A percentile compares a stretch with the other conserved stretches of the same genome.
Evolutionary conservation across 176 grass and related monocot genomes (phyloP).

Genomic region (Zea luxurians): DNA sequence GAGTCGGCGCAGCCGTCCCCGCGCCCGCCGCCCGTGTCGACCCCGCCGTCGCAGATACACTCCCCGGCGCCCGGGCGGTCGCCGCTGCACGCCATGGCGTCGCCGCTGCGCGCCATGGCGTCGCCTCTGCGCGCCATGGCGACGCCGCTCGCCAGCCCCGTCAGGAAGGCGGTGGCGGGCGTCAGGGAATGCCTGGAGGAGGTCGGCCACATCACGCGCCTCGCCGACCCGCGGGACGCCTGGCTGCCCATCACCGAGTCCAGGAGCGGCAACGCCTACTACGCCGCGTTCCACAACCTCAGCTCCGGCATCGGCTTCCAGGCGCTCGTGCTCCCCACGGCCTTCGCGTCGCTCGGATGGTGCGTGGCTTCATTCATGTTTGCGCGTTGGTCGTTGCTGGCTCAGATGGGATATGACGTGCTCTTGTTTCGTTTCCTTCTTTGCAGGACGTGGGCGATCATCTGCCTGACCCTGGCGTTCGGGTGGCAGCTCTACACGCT

Average conservation of each 20-base stretch:
- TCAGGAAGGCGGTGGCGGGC: slow-evolving; percentile 70
- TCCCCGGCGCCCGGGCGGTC: slow-evolving; percentile 47
- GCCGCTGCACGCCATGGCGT: slow-evolving; percentile 35
- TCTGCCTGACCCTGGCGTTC: slow-evolving; percentile 71
- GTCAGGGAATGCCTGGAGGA: slow-evolving; percentile 67
- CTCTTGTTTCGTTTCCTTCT: not conserved
- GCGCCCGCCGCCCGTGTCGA: slow-evolving; percentile 32
- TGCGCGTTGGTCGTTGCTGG: too few relatives aligned
- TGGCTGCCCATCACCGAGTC: slow-evolving; percentile 99
- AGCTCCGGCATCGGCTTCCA: slow-evolving; percentile 98
- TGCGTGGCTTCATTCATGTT: not conserved
- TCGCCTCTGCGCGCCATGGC: slow-evolving; percentile 59
- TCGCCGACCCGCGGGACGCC: slow-evolving; percentile 72
- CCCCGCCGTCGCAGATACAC: slow-evolving; percentile 65
- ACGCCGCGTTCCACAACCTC: slow-evolving; percentile 94
- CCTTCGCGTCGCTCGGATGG: slow-evolving; percentile 87
- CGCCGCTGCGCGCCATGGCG: slow-evolving; percentile 34
- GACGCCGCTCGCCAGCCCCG: slow-evolving; percentile 58
- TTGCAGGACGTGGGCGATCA: slow-evolving; percentile 82
- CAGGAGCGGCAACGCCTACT: slow-evolving; percentile 89
- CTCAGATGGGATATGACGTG: too few relatives aligned
- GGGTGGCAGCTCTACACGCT: slow-evolving; percentile 96
- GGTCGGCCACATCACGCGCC: slow-evolving; percentile 63
- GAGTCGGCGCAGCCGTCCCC: slow-evolving; percentile 59
- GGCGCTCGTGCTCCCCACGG: slow-evolving; percentile 75